Evolutionary conservation across 2,329 filamentous ascomycete genomes (phyloP).

Genomic region (Cryphonectria carpinicola): DNA sequence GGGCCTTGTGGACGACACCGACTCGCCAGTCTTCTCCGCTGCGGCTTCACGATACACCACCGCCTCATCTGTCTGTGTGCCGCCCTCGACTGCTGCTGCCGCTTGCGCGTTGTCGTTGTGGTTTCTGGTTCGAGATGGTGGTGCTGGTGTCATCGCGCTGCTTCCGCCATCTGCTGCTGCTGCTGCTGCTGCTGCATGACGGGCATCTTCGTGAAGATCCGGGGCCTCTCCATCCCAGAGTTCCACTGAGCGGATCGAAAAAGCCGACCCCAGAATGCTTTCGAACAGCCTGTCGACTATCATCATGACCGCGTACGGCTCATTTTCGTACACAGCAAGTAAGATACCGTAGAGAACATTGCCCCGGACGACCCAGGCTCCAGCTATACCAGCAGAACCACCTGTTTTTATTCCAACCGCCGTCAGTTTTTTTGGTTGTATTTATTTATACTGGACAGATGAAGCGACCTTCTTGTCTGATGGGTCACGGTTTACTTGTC

Average conservation of each 20-base stretch:
- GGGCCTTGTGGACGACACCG: not conserved
- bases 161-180: not conserved
- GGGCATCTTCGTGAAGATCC: not conserved
- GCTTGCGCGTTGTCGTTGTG: not conserved
- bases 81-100: not conserved
- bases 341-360: slow-evolving; percentile 24
- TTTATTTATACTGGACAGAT: too few relatives aligned
- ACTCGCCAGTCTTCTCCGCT: not conserved
- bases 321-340: slow-evolving; percentile 23
- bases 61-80: not conserved
- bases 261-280: slow-evolving; percentile 24
- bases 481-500: not conserved
- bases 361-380: slow-evolving; percentile 24
- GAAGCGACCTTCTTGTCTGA: too few relatives aligned
- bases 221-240: slow-evolving; percentile 23
- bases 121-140: not conserved
- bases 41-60: not conserved
- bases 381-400: slow-evolving; percentile 11
- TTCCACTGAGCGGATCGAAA: slow-evolving; percentile 23
- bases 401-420: not conserved
- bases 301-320: slow-evolving; percentile 27
- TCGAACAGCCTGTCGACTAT: slow-evolving; percentile 18
- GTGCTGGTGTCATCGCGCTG: not conserved
- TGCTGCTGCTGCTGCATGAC: not conserved
- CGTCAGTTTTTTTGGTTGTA: not conserved